Base-by-base conservation (phyloP, 2,329 filamentous ascomycete species). In the Pleochaeta shiraiana region DNA sequence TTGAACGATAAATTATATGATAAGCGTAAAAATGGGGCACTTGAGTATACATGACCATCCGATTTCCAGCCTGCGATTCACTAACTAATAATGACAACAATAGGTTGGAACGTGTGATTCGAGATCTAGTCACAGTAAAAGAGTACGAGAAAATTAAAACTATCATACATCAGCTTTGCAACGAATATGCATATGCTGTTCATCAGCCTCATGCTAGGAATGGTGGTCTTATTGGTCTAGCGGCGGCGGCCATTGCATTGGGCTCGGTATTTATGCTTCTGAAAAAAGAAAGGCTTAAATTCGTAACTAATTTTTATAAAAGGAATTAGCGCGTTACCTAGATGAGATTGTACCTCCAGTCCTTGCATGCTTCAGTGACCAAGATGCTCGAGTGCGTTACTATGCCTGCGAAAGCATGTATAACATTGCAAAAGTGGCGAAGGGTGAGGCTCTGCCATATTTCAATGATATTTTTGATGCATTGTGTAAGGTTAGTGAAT, bases 361-460 rank as follows among this genome's bases (percentile, higher is more conserved):
- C 4, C 81, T 98, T 57, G 93, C 93, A 63, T 98, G 95, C 78
- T 98, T 98, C 75, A 89, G 88, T 65, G 95, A 98, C 70, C 93
- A 97, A 77, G 93, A 98, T 86, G 91, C 93, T 31, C 83, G 93
- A 65, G 93, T 97, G 34, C 83, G 93, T 68, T 98, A 98, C 75
- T 98, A 98, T 76, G 93, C 93, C 28, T 98, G 93, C 76, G 93
- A 98, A 78, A 95, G 91, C 75, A 98, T 98, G 93, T 98, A 98
- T 77, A 98, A 98, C 75, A 98, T 98, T 73, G 91, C 93, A 72
- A 98, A 98, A 77, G 93, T 98, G 60, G 93, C 92, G 66, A 98
- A 98, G 76, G 93, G 95, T 43, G 93, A 98, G 75, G 93, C 98
- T 24, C 76, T 98, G 68, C 83, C 95, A 47, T 98, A 95, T 78